Evolutionary conservation across 306 rosid species (phyloP).

Genomic region (Quercus engelmannii): DNA sequence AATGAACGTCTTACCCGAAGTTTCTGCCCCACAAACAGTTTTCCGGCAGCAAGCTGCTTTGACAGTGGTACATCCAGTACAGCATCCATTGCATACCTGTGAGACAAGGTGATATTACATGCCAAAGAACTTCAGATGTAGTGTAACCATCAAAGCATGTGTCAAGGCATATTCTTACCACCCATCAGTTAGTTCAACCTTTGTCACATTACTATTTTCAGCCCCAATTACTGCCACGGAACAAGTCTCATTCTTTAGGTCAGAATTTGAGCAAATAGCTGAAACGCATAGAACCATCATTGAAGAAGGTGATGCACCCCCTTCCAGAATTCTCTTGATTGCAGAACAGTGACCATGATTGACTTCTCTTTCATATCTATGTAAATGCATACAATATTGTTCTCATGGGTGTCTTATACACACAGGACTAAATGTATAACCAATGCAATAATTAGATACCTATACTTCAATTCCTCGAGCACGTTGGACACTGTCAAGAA

Average conservation of each 20-base stretch:
- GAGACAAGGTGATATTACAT: conserved; percentile 24
- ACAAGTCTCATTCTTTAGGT: conserved; percentile 30
- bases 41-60: conserved; percentile 65
- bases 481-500: conserved; percentile 67
- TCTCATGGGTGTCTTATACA: conserved; percentile 13
- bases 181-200: conserved; percentile 83
- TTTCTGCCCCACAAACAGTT: conserved; percentile 86
- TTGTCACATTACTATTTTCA: conserved; percentile 36
- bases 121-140: conserved; percentile 23
- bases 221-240: conserved; percentile 17
- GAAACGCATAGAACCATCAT: conserved; percentile 85
- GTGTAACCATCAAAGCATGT: conserved; percentile 1
- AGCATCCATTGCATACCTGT: conserved; percentile 81
- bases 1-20: conserved; percentile 54
- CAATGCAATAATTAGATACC: conserved; percentile 38
- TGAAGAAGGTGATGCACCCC: conserved; percentile 76
- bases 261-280: conserved; percentile 44
- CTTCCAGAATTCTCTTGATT: conserved; percentile 82
- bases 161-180: conserved; percentile 39
- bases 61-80: conserved; percentile 67
- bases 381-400: conserved; percentile 8
- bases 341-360: conserved; percentile 85
- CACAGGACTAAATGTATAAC: conserved; percentile 12
- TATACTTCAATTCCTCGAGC: conserved; percentile 87
- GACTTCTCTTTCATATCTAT: conserved; percentile 91